Evolutionary conservation across 768 basidiomycete genomes (phyloP).

Genomic region (Clitopilus hobsonii): DNA sequence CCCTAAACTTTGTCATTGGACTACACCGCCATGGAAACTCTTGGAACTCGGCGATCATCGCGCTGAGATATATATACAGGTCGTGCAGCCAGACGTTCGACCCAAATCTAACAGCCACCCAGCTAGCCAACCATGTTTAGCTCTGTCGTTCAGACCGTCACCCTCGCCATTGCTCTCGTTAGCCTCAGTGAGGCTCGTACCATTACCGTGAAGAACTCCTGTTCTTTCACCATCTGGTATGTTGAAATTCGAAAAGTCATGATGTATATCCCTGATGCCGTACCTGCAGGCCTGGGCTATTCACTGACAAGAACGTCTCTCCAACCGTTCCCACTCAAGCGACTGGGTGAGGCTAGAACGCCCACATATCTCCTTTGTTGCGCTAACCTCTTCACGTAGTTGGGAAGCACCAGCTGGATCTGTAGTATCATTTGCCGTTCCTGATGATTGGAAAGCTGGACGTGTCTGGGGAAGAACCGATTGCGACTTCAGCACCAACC

Average conservation of each 20-base stretch:
- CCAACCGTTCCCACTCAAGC: constrained; percentile 24
- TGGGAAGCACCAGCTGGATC: constrained; percentile 26
- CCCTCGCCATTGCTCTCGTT: neutral
- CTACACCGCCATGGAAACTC: neutral
- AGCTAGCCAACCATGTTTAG: neutral
- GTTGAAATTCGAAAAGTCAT: constrained; percentile 1
- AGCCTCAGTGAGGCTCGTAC: constrained; percentile 9
- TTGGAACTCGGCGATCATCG: neutral
- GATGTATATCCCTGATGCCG: neutral
- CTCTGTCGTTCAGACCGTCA: neutral
- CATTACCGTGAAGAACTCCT: constrained; percentile 26
- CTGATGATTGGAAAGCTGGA: constrained; percentile 43
- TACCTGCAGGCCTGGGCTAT: constrained; percentile 43
- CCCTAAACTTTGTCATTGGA: neutral
- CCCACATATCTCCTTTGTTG: constrained; percentile 19
- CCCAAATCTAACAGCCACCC: neutral
- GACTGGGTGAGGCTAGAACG: constrained; percentile 27
- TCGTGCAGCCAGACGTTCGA: neutral
- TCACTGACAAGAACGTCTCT: constrained; percentile 39
- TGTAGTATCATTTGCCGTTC: constrained; percentile 35
- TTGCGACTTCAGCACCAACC: constrained; percentile 51
- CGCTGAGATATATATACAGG: neutral
- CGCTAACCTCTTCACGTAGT: constrained; percentile 21
- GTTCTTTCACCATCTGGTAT: constrained; percentile 47
- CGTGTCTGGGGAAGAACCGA: constrained; percentile 48